phyloP scores from a whole-genome alignment of 768 basidiomycete genomes.

The Suillus fuscotomentosus region DNA sequence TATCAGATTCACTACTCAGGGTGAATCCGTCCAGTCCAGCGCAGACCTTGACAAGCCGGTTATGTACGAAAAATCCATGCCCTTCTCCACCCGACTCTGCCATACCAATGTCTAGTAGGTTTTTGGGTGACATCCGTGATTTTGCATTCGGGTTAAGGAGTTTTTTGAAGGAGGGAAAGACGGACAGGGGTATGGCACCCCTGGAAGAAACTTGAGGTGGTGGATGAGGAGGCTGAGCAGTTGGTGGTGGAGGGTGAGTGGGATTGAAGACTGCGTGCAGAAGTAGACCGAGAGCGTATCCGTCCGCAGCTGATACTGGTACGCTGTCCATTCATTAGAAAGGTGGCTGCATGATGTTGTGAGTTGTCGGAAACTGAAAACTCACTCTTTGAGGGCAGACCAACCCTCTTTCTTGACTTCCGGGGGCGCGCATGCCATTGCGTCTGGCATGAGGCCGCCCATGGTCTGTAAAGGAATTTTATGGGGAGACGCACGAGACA shows the following conservation, averaged over 20 bases:
- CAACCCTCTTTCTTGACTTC: conserved; percentile 90
- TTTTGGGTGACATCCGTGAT: conserved; percentile 69
- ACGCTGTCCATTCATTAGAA: conserved; percentile 29
- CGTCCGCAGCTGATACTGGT: conserved; percentile 68
- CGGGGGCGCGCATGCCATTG: conserved; percentile 64
- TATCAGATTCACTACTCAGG: conserved; percentile 79
- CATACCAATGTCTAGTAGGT: conserved; percentile 82
- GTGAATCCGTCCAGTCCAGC: conserved; percentile 83
- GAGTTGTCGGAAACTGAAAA: background rate
- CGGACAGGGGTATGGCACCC: conserved; percentile 67
- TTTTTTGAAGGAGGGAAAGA: conserved; percentile 84
- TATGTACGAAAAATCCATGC: conserved; percentile 78
- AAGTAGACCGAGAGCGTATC: conserved; percentile 86
- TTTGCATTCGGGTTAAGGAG: conserved; percentile 89
- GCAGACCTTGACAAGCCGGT: conserved; percentile 83
- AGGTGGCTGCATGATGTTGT: background rate
- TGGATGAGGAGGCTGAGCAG: conserved; percentile 69
- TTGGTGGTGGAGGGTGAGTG: conserved; percentile 64
- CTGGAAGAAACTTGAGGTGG: conserved; percentile 74
- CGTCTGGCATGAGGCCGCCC: conserved; percentile 63
- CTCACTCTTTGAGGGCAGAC: conserved; percentile 79
- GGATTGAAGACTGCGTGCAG: conserved; percentile 90
- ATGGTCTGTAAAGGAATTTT: conserved; percentile 48
- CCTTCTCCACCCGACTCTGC: conserved; percentile 53
- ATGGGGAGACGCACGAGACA: background rate